phyloP scores from a whole-genome alignment of 2,329 filamentous ascomycete species.

The Exophiala calicioides region DNA sequence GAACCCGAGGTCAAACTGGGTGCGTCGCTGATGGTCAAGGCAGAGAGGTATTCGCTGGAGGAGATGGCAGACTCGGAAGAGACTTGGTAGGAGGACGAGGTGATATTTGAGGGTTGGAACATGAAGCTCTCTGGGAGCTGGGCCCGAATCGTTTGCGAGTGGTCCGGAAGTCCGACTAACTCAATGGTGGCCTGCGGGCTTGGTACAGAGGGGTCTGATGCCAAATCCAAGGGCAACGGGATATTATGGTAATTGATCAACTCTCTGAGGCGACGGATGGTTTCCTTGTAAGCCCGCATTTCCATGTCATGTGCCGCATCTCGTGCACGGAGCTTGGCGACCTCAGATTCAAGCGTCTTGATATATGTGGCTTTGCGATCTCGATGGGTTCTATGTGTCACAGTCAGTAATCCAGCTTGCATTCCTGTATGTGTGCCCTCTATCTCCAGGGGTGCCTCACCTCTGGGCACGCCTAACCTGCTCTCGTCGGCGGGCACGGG shows the following conservation, averaged over 20 bases:
- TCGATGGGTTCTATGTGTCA: conserved; percentile 33
- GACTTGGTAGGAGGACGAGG: conserved; percentile 1
- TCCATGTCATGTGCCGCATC: conserved; percentile 24
- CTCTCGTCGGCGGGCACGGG: conserved; percentile 31
- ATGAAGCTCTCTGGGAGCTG: conserved; percentile 15
- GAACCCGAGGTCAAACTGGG: background rate
- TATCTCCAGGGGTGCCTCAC: conserved; percentile 21
- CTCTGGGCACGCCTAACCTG: conserved; percentile 36
- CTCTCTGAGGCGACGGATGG: conserved; percentile 27
- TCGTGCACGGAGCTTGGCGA: conserved; percentile 32
- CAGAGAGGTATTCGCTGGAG: conserved; percentile 7
- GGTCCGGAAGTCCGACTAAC: conserved; percentile 15
- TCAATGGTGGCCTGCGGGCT: conserved; percentile 23
- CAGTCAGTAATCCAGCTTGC: background rate
- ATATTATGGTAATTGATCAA: conserved; percentile 25
- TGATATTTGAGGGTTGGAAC: conserved; percentile 3
- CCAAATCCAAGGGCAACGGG: conserved; percentile 22
- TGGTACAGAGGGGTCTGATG: conserved; percentile 18
- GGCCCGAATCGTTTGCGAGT: conserved; percentile 19
- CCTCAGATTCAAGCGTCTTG: conserved; percentile 34
- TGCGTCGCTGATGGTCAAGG: conserved; percentile 17
- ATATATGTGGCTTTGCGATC: conserved; percentile 37
- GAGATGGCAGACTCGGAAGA: conserved; percentile 12
- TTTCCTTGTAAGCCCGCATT: conserved; percentile 12
- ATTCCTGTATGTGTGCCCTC: background rate